Base-by-base conservation (phyloP, 352 stramenopile genomes). In the Peronosclerospora sorghi region DNA sequence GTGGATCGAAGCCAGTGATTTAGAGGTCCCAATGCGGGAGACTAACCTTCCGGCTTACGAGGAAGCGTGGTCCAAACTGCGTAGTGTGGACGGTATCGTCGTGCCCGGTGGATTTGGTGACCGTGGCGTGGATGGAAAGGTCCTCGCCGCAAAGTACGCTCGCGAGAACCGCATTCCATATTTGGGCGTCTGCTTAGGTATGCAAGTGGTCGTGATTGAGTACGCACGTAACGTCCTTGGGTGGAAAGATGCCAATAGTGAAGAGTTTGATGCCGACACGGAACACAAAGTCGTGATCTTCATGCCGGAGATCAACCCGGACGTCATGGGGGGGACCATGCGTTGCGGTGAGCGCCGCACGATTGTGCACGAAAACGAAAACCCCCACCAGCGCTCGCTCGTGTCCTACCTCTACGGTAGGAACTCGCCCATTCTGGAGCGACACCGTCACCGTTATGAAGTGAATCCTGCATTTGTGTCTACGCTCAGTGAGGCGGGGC, bases 251-350 rank as follows among this genome's bases (percentile, higher is more conserved):
- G 93, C 95, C 45, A 97, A 98, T 66, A 97, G 85, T 37, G 86
- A 96, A 41, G 96, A 99, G 67, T 98, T 98, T 54, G 58, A 91
- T 45, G 66, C 82, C 34, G 57, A 85, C 28, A 68, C 80, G 15
- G 54, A 77, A 23, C 75, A 97, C 62, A 94, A 93, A 52, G 92
- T 98, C 26, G 88, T 99, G n/a, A 73, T 99, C 40, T 99, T 99
- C 69, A 99, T 99, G 97, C 96, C 96, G 1, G 96, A 99, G 74
- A 98, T 98, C 60, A 95, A 99, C 67, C 77, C 73, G 4, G 85
- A 95, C 32, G 79, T 94, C 29, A 99, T 99, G 96, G 97, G 97
- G 32, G 97, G 97, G 45, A 99, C 96, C 8, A 99, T 99, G 97
- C 90, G 97, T 42, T 91, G 98, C n/a, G 97, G 97, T 41, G 94